A percentile compares a stretch with the other conserved stretches of the same genome.
These are phyloP conservation scores for Erythrophleum fordii DNA, from an alignment of 306 rosid species.

Conservation along the genomic window DNA sequence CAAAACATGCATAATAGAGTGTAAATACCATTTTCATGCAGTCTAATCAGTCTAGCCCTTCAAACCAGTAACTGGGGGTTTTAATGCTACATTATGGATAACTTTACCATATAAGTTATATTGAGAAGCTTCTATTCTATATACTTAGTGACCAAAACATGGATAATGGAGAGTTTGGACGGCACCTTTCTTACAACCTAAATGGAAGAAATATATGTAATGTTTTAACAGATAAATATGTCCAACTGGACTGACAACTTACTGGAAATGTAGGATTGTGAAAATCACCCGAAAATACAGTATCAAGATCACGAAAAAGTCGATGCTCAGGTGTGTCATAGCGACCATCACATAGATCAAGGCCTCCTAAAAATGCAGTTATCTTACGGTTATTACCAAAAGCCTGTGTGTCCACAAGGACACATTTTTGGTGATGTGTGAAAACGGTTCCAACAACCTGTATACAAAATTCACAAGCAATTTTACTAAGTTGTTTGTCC, in stretches of 20 bases:
- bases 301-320: constrained; percentile 71
- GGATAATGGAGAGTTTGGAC: constrained; percentile 16
- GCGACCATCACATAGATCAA: constrained; percentile 98
- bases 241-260: constrained; percentile 49
- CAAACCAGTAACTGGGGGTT: constrained; percentile 9
- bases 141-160: not conserved
- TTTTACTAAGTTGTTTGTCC: constrained; percentile 24
- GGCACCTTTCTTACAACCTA: constrained; percentile 6
- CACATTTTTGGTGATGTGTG: constrained; percentile 97
- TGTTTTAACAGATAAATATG: constrained; percentile 12
- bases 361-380: constrained; percentile 92
- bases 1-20: constrained; percentile 5
- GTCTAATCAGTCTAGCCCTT: not conserved
- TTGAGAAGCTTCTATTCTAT: constrained; percentile 2
- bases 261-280: constrained; percentile 86
- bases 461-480: constrained; percentile 42
- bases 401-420: constrained; percentile 86
- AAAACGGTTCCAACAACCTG: constrained; percentile 88
- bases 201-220: constrained; percentile 26
- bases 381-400: constrained; percentile 77
- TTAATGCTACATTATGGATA: not conserved
- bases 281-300: constrained; percentile 72
- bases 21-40: not conserved
- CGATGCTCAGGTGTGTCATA: constrained; percentile 97
- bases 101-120: constrained; percentile 20